Base-by-base conservation (phyloP, 73 alveolate species). In the Durusdinium trenchii region DNA sequence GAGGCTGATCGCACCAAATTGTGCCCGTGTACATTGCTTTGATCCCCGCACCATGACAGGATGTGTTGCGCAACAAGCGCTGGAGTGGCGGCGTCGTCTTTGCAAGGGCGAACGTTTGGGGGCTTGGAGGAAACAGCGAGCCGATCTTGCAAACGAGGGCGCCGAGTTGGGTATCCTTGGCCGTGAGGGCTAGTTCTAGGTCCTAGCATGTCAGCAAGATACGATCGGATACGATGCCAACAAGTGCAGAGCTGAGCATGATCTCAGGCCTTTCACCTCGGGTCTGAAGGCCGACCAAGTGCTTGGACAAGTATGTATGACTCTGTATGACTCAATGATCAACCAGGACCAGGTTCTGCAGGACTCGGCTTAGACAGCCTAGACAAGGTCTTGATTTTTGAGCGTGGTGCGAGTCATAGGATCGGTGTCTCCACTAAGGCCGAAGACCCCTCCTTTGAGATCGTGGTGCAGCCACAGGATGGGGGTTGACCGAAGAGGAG, bases 81-180 rank as follows among this genome's bases (percentile, higher is more conserved):
- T 91, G 98, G 98, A 91, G 98, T n/a, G 98, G 98, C 46, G 98
- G 67, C 30, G 98, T 45, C 52, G 61, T 91, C 60, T 91, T 91
- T 48, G 98, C 98, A n/a, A 26, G 98, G 60, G 76, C 89, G 89
- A 54, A 84, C 36, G 75, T 35, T 35, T 38, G 75, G 75, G 69
- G 69, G 69, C 23, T 12, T 12, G 69, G 69, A 16, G 12, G 69
- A 23, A 57, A 23, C 32, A 23, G 12, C 36, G 83, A 18, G 83
- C 45, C 83, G 0, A 46, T 28, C 18, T 23, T 46, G 47, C 83
- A 26, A 16, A 60, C n/a, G 30, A 60, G 30, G 73, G 30, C n/a
- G 30, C n/a, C n/a, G n/a, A 52, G 35, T 60, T 48, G 47, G 75
- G 89, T 38, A 5, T 38, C 47, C 18, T 57, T 1, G 26, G 85